Base-by-base conservation (phyloP, 2,329 filamentous ascomycete species). In the Graphium sp. region DNA sequence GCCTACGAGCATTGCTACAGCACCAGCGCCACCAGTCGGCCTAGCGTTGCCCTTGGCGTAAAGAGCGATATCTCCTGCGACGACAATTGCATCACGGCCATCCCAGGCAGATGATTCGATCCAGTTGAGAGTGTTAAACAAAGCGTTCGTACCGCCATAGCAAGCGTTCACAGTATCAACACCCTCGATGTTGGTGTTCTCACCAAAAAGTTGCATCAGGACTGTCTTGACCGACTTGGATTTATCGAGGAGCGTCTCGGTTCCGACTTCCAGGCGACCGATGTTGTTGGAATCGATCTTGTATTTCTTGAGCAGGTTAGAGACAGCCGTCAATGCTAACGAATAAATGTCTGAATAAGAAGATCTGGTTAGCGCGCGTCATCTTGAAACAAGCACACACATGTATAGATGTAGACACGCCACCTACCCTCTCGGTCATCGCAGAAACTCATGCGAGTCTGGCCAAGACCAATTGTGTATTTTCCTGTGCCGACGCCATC, bases 391-490 rank as follows among this genome's bases (percentile, higher is more conserved):
- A 29, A 15, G n/a, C 17, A 18, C 9, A n/a, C 7, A 28, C n/a
- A 7, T 17, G 7, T 14, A 22, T 24, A 18, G 13, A 26, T 17
- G 22, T 22, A 26, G 31, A n/a, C 18, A 29, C 28, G 30, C 27
- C 39, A 53, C 61, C 53, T 52, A 84, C 80, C 80, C 62, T 89
- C 81, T 48, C 79, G 74, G 49, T 89, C 81, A 56, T 89, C 81
- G 53, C 81, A 87, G 60, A 89, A 89, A 63, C 74, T 76, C 81
- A 89, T 89, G 61, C 80, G 83, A 49, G 78, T 87, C 67, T 89
- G 81, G 45, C 81, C 81, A 32, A 89, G 75, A 53, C 81, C 81
- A 58, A 89, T 87, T 47, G 81, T 89, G 66, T 89, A 89, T 60
- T 89, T 89, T 41, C 81, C 81, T 32, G 72, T 53, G 50, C 68